Evolutionary conservation across 2,329 filamentous ascomycete genomes (phyloP), one percentile per base, ranked within the genome.

Genomic region (Ophiognomonia clavigignenti-juglandacearum): DNA sequence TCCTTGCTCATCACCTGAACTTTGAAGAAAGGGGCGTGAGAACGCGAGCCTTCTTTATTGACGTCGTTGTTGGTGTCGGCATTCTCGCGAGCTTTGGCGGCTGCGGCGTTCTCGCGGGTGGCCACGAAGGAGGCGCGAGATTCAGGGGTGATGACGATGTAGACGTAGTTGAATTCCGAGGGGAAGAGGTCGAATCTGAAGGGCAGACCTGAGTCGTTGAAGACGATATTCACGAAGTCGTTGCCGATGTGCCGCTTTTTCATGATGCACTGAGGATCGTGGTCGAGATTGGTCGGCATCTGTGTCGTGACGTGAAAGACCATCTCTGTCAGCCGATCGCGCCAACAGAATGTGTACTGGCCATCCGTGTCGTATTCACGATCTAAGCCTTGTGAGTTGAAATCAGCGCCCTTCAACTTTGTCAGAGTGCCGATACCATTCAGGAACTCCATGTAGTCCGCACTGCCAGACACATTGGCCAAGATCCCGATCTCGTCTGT

Each of bases 161-260:
- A 90, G 61, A 98, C 90, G 61, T 88, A 96, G 62, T 96, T 97
- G 73, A 98, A 96, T 48, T 92, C 86, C 0, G 90, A 95, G 1
- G 89, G 89, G 57, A 98, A 95, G 0, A 88, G 96, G 62, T 96
- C 82, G 62, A 96, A 95, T 45, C 80, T 78, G 70, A 96, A 97
- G 0, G 87, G 85, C 39, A 84, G 66, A n/a, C 93, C 92, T 2
- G 91, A 96, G 59, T 95, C 89, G 64, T 98, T 98, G 75, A 95
- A 98, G 48, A 98, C 85, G 57, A 98, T 95, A 62, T 96, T 97
- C 61, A 98, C 93, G 64, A 88, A 95, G 65, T 97, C 93, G 61
- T 98, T 98, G 48, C 93, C 93, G 51, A 97, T 93, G 61, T 97
- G 95, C 3, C 83, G 78, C 67, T 98, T 98, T 72, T 98, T 98